Percentiles rank a stretch among this genome's conserved stretches.
Evolutionary conservation across 768 basidiomycete species (phyloP).

Genomic region (Auriculariales sp.): DNA sequence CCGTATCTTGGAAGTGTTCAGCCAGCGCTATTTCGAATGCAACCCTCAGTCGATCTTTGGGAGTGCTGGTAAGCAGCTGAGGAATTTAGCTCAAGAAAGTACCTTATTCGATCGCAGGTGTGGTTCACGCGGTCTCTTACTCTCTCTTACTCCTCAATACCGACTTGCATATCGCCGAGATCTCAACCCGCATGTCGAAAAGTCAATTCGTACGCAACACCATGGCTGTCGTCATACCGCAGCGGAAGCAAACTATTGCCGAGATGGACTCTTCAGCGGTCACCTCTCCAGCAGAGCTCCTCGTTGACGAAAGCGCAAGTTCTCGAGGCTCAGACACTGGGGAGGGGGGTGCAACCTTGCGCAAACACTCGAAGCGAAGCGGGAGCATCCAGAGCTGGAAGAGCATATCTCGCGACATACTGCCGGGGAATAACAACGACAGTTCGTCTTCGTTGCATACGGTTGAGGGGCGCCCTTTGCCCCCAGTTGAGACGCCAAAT

Average conservation of each 20-base stretch:
- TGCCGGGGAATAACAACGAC: constrained; percentile 9
- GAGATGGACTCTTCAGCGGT: background rate
- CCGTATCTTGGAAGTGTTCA: constrained; percentile 86
- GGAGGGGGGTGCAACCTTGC: constrained; percentile 22
- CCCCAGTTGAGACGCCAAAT: background rate
- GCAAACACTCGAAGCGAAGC: constrained; percentile 53
- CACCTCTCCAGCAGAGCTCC: constrained; percentile 3
- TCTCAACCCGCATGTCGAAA: constrained; percentile 79
- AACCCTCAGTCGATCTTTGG: constrained; percentile 74
- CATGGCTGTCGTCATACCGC: constrained; percentile 69
- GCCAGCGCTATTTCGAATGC: constrained; percentile 80
- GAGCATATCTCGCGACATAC: constrained; percentile 51
- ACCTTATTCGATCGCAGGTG: constrained; percentile 33
- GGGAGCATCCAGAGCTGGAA: constrained; percentile 79
- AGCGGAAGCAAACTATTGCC: constrained; percentile 27
- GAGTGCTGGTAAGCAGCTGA: constrained; percentile 62
- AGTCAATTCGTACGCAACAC: constrained; percentile 89
- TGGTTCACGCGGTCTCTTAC: constrained; percentile 91
- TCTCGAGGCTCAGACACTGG: constrained; percentile 44
- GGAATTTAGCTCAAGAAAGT: too few species aligned
- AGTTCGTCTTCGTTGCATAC: background rate
- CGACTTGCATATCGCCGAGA: constrained; percentile 90
- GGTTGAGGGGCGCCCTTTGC: background rate
- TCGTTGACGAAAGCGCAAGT: constrained; percentile 46
- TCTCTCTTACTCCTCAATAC: constrained; percentile 91